Base-by-base conservation (phyloP, 805 yeast genomes). In the Debaryomyces prosopidis region DNA sequence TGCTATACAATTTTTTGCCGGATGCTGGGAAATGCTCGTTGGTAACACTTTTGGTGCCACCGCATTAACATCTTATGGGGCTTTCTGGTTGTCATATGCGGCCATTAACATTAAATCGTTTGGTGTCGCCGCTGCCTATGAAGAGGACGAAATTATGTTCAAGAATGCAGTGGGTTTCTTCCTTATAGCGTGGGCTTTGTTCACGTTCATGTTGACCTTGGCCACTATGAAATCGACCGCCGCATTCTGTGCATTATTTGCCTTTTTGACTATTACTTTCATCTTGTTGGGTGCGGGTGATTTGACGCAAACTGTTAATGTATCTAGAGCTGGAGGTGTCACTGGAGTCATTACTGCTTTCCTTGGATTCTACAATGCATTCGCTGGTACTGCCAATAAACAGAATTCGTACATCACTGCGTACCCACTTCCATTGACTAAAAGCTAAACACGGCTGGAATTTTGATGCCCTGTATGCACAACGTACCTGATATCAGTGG, bases 1-100 rank as follows among this genome's bases (percentile, higher is more conserved):
- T 16, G 55, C 73, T 2, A 72, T 75, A 32, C 88, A 84, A 65
- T 56, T 83, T 20, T 62, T 78, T 19, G 86, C 87, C 15, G 89
- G 89, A 35, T 71, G 80, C 66, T 83, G 85, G 86, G 87, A 83
- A 63, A 68, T 83, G 53, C 78, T 79, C 9, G 60, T 77, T 36
- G 86, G 81, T 42, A 84, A 84, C 63, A 79, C 85, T 26, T 84
- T 84, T 68, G 88, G 84, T 68, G 86, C 80, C 49, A 75, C 82
- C 14, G 87, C 87, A 2, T 69, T 84, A 40, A 60, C 79, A 36
- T 78, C 84, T 3, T 84, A 73, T 53, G 74, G 74, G 7, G 66
- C 65, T 5, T 69, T 69, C 49, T 69, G 74, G 74, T 54, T 65
- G 32, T 43, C 65, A 27, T 69, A 49, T 43, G 62, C 65, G 18